A percentile compares a stretch with the other conserved stretches of the same genome.
Conservation (phyloP, 1,284 basidiomycete species). For the Pyrrhoderma noxium region DNA sequence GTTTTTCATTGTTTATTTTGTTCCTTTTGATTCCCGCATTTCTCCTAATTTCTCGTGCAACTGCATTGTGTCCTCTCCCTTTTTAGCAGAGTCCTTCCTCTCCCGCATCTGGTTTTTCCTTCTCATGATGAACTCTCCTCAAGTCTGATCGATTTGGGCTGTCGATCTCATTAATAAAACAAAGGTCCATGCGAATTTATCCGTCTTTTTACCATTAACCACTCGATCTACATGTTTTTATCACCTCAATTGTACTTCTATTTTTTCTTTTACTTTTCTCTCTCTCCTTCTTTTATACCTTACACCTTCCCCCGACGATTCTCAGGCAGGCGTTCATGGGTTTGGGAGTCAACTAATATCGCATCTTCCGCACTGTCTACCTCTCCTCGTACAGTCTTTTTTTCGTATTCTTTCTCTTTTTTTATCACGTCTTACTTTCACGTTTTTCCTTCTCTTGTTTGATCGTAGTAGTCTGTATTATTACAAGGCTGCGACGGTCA, state of each 20-base stretch:
- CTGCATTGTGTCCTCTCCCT: conserved; percentile 10
- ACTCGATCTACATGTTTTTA: conserved; percentile 11
- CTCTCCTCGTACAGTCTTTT: conserved; percentile 19
- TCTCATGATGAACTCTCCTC: conserved; percentile 7
- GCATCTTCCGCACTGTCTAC: conserved; percentile 19
- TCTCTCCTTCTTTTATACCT: no score
- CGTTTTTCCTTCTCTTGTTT: conserved; percentile 12
- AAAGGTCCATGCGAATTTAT: conserved; percentile 13
- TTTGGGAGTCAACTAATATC: conserved; percentile 16
- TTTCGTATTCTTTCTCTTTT: conserved; percentile 21
- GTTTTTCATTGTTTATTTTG: conserved; percentile 21
- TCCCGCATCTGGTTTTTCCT: conserved; percentile 3
- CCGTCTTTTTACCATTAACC: conserved; percentile 9
- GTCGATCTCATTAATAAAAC: conserved; percentile 11
- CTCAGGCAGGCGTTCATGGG: conserved; percentile 15
- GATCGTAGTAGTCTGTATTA: conserved; percentile 14
- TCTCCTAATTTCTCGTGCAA: conserved; percentile 13
- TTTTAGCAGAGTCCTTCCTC: neutral
- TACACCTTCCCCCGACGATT: conserved; percentile 14
- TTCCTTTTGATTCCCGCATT: conserved; percentile 23
- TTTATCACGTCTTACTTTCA: conserved; percentile 23
- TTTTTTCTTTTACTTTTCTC: conserved; percentile 10
- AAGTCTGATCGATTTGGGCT: neutral
- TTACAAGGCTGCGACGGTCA: conserved; percentile 7
- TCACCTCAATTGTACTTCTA: conserved; percentile 15